These are phyloP conservation scores for Pleurotus ostreatus DNA, from an alignment of 768 basidiomycete species.

Conservation along the genomic window DNA sequence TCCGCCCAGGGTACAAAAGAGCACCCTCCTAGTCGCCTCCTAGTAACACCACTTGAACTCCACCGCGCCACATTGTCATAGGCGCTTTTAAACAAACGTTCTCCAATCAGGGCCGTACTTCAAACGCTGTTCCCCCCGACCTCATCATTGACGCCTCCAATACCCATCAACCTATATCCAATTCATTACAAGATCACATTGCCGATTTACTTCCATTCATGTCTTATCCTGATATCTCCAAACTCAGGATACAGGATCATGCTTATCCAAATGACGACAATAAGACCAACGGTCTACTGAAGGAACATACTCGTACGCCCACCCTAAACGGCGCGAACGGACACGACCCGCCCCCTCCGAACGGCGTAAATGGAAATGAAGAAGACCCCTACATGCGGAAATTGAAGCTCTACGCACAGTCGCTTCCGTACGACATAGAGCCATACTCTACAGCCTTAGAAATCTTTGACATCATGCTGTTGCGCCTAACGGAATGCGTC, in stretches of 20 bases:
- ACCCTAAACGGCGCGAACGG: neutral
- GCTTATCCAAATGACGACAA: neutral
- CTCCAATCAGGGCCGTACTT: neutral
- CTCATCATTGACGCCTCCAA: no score
- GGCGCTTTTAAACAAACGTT: neutral
- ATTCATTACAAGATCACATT: neutral
- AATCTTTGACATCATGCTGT: slow-evolving; percentile 68
- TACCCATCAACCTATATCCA: no score
- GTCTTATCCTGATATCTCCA: slow-evolving; percentile 45
- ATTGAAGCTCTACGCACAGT: slow-evolving; percentile 56
- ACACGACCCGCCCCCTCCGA: slow-evolving; percentile 15
- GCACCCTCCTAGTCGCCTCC: no score
- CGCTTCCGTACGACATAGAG: slow-evolving; percentile 77
- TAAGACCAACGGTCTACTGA: neutral
- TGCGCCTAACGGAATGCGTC: slow-evolving; percentile 67
- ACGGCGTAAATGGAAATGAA: slow-evolving; percentile 23
- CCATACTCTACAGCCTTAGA: slow-evolving; percentile 70
- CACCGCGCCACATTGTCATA: neutral
- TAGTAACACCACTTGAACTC: neutral
- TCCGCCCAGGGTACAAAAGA: no score
- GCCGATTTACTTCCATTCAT: slow-evolving; percentile 17
- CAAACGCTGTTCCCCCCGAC: neutral
- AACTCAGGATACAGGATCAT: slow-evolving; percentile 37
- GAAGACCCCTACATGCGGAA: slow-evolving; percentile 53
- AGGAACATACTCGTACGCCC: no score